Conservation (phyloP, 1,139 yeast species). For the Blastobotrys aristatus region DNA sequence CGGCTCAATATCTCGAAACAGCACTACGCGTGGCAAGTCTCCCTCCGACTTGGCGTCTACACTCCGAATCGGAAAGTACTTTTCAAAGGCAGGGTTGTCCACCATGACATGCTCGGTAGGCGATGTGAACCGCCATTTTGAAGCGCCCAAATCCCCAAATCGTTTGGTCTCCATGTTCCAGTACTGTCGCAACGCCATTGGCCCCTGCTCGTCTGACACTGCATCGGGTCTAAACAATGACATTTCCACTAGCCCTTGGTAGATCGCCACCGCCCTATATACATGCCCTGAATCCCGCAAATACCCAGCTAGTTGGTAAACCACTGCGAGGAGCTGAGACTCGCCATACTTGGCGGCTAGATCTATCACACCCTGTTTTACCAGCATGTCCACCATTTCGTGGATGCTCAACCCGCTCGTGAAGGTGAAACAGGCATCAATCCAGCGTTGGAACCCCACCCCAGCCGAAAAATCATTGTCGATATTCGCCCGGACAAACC, state of each 20-base stretch:
- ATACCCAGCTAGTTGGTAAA: conserved; percentile 14
- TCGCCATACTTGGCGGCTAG: conserved; percentile 7
- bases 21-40: conserved; percentile 5
- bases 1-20: conserved; percentile 11
- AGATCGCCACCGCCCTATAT: conserved; percentile 20
- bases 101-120: conserved; percentile 1
- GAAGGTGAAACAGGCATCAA: conserved; percentile 10
- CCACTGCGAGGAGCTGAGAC: conserved; percentile 8
- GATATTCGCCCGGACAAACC: too few relatives aligned
- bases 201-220: background rate
- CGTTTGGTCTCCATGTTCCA: conserved; percentile 23
- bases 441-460: conserved; percentile 16
- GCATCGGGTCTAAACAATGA: conserved; percentile 16
- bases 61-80: conserved; percentile 8
- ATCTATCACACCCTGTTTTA: conserved; percentile 10
- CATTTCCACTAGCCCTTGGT: conserved; percentile 22
- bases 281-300: conserved; percentile 22
- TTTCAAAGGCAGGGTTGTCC: background rate
- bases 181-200: conserved; percentile 15
- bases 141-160: conserved; percentile 19
- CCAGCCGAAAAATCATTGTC: too few relatives aligned
- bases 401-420: conserved; percentile 2
- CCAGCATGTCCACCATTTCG: conserved; percentile 6
- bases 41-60: background rate
- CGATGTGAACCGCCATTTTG: conserved; percentile 5